Conservation (phyloP, 2,329 filamentous ascomycete genomes). For the Ophiostoma novo-ulmi region DNA sequence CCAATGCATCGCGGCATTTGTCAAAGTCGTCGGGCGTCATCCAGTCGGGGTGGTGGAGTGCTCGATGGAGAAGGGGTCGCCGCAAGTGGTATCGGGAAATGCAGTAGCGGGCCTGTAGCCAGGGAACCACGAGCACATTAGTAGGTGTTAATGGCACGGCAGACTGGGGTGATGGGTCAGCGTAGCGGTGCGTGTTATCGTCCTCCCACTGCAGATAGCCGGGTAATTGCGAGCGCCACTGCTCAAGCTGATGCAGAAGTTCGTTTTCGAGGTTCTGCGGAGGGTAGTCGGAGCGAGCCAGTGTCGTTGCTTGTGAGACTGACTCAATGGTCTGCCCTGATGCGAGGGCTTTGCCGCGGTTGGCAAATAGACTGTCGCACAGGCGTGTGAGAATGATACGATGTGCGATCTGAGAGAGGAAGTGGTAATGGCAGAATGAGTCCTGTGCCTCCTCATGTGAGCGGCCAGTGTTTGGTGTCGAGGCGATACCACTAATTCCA, state of each 20-base stretch:
- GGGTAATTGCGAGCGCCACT: constrained; percentile 50
- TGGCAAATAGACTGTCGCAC: constrained; percentile 39
- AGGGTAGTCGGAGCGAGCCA: constrained; percentile 37
- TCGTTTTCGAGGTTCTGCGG: constrained; percentile 46
- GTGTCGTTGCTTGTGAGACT: constrained; percentile 19
- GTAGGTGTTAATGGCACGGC: constrained; percentile 9
- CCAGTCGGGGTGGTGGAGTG: constrained; percentile 28
- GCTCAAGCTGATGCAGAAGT: constrained; percentile 50
- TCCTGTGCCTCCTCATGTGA: constrained; percentile 32
- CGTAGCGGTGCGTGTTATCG: constrained; percentile 22
- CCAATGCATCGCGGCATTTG: constrained; percentile 27
- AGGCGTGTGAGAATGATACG: constrained; percentile 51
- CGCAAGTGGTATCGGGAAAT: constrained; percentile 28
- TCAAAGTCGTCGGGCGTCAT: constrained; percentile 26
- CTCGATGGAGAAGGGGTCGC: constrained; percentile 27
- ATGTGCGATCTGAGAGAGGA: constrained; percentile 52
- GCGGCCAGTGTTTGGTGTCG: not conserved
- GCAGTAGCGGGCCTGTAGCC: constrained; percentile 28
- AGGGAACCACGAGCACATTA: constrained; percentile 27
- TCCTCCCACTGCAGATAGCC: constrained; percentile 26
- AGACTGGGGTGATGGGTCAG: not conserved
- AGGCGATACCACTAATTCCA: not conserved
- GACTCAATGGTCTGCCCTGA: constrained; percentile 17
- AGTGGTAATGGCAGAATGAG: constrained; percentile 53
- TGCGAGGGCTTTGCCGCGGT: constrained; percentile 27